A percentile compares a stretch with the other conserved stretches of the same genome.
These are phyloP conservation scores for Erigeron canadensis DNA, from an alignment of 129 eudicot genomes.

Conservation along the genomic window DNA sequence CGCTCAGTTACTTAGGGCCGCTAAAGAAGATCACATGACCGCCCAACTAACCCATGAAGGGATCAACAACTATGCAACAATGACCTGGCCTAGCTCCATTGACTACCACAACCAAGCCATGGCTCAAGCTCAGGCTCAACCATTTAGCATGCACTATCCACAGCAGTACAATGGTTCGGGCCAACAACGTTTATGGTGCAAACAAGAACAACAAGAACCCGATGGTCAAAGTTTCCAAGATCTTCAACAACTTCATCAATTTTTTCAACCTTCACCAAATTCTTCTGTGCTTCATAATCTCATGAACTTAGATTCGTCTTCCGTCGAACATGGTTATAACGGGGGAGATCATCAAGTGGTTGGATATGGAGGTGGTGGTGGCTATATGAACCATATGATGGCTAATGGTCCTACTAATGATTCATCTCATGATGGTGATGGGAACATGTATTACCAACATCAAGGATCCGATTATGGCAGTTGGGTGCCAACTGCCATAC, in stretches of 20 bases:
- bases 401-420: conserved; percentile 26
- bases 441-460: conserved; percentile 47
- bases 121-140: conserved; percentile 50
- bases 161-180: conserved; percentile 22
- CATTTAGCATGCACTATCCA: conserved; percentile 55
- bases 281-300: conserved; percentile 61
- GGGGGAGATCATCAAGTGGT: conserved; percentile 28
- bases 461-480: conserved; percentile 45
- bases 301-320: conserved; percentile 63
- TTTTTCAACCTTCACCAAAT: conserved; percentile 42
- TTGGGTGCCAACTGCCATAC: conserved; percentile 79
- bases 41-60: conserved; percentile 38
- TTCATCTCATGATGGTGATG: conserved; percentile 41
- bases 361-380: conserved; percentile 17
- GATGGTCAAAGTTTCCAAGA: conserved; percentile 42
- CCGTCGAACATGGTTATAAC: conserved; percentile 46
- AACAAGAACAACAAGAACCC: conserved; percentile 62
- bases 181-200: conserved; percentile 62
- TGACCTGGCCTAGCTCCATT: conserved; percentile 49
- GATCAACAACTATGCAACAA: conserved; percentile 23
- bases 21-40: conserved; percentile 27
- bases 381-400: conserved; percentile 31
- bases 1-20: conserved; percentile 23
- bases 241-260: conserved; percentile 47
- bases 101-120: conserved; percentile 53